Evolutionary conservation across 441 rosid genomes (phyloP).

Genomic region (Erodium texanum): DNA sequence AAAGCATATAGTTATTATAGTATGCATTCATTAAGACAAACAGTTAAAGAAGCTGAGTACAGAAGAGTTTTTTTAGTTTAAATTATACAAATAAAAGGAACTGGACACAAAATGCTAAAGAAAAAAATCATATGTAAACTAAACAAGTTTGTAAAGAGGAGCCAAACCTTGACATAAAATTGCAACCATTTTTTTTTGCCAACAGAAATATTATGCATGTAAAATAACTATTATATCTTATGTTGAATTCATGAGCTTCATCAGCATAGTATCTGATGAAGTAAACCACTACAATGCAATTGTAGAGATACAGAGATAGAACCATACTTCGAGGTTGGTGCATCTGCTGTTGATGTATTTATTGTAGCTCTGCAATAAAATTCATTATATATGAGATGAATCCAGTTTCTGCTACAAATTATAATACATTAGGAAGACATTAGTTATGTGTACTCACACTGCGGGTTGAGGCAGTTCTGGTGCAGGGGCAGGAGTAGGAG

Average conservation of each 20-base stretch:
- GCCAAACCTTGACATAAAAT: neutral
- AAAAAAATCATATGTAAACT: neutral
- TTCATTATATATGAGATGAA: neutral
- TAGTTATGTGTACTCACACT: slow-evolving; percentile 31
- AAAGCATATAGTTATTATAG: neutral
- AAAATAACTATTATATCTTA: neutral
- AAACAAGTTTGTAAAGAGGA: neutral
- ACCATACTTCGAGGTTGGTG: slow-evolving; percentile 33
- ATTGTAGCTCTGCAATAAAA: slow-evolving; percentile 29
- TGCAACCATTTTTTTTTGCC: neutral
- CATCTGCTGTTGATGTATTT: slow-evolving; percentile 31
- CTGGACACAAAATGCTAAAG: neutral
- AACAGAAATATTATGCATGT: neutral
- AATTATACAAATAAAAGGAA: neutral
- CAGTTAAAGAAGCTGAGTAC: neutral
- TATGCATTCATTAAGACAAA: neutral
- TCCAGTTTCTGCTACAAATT: neutral
- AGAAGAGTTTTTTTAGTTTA: no score
- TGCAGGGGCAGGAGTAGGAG: no score
- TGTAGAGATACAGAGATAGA: slow-evolving; percentile 13
- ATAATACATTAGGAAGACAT: neutral
- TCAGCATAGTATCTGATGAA: slow-evolving; percentile 3
- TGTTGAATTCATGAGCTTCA: neutral
- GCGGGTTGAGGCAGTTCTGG: slow-evolving; percentile 29
- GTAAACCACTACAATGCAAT: neutral